Base-by-base conservation (phyloP, 352 stramenopile species). In the Globisporangium paddicum region DNA sequence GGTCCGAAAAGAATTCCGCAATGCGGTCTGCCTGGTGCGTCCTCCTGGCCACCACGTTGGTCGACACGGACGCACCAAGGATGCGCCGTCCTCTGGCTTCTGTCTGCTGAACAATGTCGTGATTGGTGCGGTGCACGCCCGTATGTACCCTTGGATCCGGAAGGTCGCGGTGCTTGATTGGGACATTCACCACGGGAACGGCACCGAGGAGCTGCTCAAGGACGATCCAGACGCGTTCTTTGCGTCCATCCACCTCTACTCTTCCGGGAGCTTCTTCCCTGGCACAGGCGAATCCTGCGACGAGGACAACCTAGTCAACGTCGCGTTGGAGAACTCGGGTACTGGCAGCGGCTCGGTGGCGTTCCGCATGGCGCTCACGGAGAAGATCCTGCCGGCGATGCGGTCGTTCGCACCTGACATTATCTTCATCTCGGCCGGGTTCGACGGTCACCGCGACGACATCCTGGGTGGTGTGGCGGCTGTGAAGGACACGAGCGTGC, bases 101-200 rank as follows among this genome's bases (percentile, higher is more conserved):
- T 99, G 97, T 64, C 82, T 99, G 32, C 75, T 99, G 37, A 99
- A 99, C 76, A 99, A 99, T 67, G 95, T 99, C 30, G 96, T 97
- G 41, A 98, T 99, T 63, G 97, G 89, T 26, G 97, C 96, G n/a
- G 95, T 96, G 13, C 98, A 99, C 65, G 97, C 97, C n/a, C 79
- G 94, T 35, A 87, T 93, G 55, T 95, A 78, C 58, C 83, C 82
- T 23, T 90, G 76, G 76, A 96, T 99, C 49, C 78, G 83, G 34
- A 96, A 97, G 58, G 77, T 99, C 34, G 96, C 96, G 1, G 97
- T 99, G 55, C 79, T 99, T 26, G 97, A 99, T 72, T 99, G 98
- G 87, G 97, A 99, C 68, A 98, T 99, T 25, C 97, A 99, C 67
- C 97, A 99, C 64, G 90, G 97, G 34, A 99, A 99, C 75, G 97